Percentiles rank a stretch among this genome's conserved stretches.
phyloP scores from a whole-genome alignment of 257 asterid genomes.

The Jacaranda mimosifolia region DNA sequence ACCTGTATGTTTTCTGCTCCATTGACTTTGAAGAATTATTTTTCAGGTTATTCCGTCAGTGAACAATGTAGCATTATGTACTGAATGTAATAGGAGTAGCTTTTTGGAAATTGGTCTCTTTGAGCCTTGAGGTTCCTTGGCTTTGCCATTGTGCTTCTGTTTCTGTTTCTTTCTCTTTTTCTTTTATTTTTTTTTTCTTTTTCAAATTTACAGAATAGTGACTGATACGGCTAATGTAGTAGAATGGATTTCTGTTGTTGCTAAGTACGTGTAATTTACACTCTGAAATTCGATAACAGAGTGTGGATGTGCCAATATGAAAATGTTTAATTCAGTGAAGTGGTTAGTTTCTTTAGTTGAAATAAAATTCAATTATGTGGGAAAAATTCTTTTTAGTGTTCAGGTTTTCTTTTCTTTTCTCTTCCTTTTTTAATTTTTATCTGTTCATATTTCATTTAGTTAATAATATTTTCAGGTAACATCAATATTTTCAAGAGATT shows the following conservation, averaged over 20 bases:
- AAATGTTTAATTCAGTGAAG: neutral
- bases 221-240: slow-evolving; percentile 19
- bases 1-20: slow-evolving; percentile 58
- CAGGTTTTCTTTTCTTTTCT: neutral
- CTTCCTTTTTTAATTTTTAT: neutral
- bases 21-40: neutral
- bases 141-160: slow-evolving; percentile 16
- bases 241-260: slow-evolving; percentile 15
- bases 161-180: neutral
- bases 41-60: neutral
- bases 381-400: slow-evolving; percentile 10
- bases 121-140: slow-evolving; percentile 21
- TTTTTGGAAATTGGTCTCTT: slow-evolving; percentile 4
- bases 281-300: neutral
- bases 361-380: neutral
- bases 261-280: slow-evolving; percentile 13
- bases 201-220: slow-evolving; percentile 1
- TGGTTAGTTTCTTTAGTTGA: slow-evolving; percentile 9
- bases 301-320: slow-evolving; percentile 17
- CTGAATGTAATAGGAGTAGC: slow-evolving; percentile 15
- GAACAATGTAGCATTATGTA: neutral
- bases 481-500: neutral
- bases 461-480: neutral
- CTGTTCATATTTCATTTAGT: neutral
- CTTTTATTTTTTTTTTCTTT: neutral